A percentile compares a stretch with the other conserved stretches of the same genome.
Evolutionary conservation across 345 rosid species (phyloP).

Genomic region (Aurinia saxatilis): DNA sequence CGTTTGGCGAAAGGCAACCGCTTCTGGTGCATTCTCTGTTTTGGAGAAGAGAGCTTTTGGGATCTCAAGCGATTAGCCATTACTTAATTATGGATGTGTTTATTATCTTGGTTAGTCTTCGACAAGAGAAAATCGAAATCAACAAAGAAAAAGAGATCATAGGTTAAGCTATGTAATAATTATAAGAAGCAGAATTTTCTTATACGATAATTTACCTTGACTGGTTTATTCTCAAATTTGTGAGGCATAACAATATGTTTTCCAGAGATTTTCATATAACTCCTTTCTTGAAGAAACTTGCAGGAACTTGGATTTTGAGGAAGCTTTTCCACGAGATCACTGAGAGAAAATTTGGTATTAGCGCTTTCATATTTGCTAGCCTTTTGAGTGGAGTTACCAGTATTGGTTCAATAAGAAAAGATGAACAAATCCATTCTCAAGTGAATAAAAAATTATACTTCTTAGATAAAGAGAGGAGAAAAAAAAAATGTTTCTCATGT

Average conservation of each 20-base stretch:
- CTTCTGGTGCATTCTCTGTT: too few relatives aligned
- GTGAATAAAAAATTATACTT: too few relatives aligned
- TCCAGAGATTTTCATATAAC: too few relatives aligned
- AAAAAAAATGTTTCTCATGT: too few relatives aligned
- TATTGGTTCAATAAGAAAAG: slow-evolving; percentile 52
- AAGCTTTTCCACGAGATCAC: slow-evolving; percentile 41
- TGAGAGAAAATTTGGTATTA: slow-evolving; percentile 31
- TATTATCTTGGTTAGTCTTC: neutral
- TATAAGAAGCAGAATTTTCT: slow-evolving; percentile 1
- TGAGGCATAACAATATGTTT: slow-evolving; percentile 28
- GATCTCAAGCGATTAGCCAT: too few relatives aligned
- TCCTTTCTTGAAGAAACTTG: slow-evolving; percentile 46
- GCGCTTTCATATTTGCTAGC: slow-evolving; percentile 61
- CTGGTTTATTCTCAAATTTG: slow-evolving; percentile 28
- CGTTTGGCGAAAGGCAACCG: too few relatives aligned
- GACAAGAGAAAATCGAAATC: neutral
- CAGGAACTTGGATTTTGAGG: slow-evolving; percentile 37
- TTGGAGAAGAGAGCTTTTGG: too few relatives aligned
- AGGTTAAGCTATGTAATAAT: too few relatives aligned
- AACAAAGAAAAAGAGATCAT: neutral
- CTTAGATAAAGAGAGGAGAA: too few relatives aligned
- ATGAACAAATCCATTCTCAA: slow-evolving; percentile 59
- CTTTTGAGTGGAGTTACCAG: slow-evolving; percentile 59
- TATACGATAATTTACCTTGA: slow-evolving; percentile 38
- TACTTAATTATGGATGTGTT: too few relatives aligned